Conservation (phyloP, 331 rosid species). For the Quercus phellos region DNA sequence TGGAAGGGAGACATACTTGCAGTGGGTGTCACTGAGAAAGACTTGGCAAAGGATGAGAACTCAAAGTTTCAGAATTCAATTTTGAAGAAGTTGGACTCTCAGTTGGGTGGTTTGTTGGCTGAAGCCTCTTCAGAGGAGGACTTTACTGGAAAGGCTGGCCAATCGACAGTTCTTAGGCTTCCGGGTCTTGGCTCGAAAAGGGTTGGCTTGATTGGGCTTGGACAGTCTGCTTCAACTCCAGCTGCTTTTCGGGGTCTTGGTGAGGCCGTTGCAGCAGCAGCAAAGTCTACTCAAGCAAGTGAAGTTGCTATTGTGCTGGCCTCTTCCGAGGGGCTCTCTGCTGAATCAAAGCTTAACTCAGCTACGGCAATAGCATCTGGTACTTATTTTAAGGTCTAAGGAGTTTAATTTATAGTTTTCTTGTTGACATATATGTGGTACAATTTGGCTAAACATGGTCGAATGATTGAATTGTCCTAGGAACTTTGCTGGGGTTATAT, state of each 20-base stretch:
- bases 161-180: slow-evolving; percentile 66
- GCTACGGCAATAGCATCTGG: slow-evolving; percentile 87
- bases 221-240: slow-evolving; percentile 54
- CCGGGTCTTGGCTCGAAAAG: slow-evolving; percentile 77
- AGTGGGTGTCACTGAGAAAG: slow-evolving; percentile 92
- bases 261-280: slow-evolving; percentile 80
- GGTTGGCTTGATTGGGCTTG: slow-evolving; percentile 86
- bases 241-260: slow-evolving; percentile 66
- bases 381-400: slow-evolving; percentile 19
- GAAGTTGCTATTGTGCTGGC: slow-evolving; percentile 72
- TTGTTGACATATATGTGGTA: not conserved
- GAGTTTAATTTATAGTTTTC: slow-evolving; percentile 8
- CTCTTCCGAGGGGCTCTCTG: slow-evolving; percentile 55
- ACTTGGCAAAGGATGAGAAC: slow-evolving; percentile 56
- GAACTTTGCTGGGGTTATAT: slow-evolving; percentile 74
- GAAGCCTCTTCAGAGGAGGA: slow-evolving; percentile 91
- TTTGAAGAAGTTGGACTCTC: slow-evolving; percentile 63
- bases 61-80: slow-evolving; percentile 64
- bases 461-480: slow-evolving; percentile 36
- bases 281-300: slow-evolving; percentile 72
- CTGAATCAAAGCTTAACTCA: slow-evolving; percentile 52
- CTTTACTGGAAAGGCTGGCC: slow-evolving; percentile 86
- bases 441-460: slow-evolving; percentile 6
- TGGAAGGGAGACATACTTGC: slow-evolving; percentile 96
- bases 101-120: slow-evolving; percentile 76